Conservation (phyloP, 345 rosid genomes). For the Salix brachista region DNA sequence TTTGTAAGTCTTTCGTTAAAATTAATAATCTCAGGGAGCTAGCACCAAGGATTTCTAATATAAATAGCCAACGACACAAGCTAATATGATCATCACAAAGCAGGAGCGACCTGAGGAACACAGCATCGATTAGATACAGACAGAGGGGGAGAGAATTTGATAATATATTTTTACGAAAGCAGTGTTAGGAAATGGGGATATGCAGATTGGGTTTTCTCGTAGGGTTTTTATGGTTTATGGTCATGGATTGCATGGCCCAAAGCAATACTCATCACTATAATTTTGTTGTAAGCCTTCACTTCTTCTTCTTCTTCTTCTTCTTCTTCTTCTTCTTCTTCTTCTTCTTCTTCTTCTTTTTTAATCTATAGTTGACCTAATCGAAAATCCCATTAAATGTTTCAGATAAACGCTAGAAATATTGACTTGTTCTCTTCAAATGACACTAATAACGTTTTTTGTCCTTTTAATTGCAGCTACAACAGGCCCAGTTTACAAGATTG, state of each 20-base stretch:
- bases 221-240: neutral
- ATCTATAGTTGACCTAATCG: neutral
- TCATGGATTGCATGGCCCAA: neutral
- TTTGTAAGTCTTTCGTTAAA: too few relatives aligned
- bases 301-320: neutral
- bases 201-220: neutral
- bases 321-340: neutral
- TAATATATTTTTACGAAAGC: neutral
- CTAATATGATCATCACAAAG: neutral
- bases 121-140: too few relatives aligned
- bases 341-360: neutral
- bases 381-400: too few relatives aligned
- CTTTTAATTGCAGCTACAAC: slow-evolving; percentile 20
- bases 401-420: neutral
- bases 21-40: too few relatives aligned
- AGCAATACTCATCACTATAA: neutral
- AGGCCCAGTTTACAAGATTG: slow-evolving; percentile 26
- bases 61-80: neutral
- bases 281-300: slow-evolving; percentile 13
- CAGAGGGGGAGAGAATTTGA: neutral
- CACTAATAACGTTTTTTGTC: too few relatives aligned
- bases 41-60: neutral
- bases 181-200: neutral
- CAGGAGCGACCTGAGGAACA: neutral
- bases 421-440: too few relatives aligned